These are phyloP conservation scores for Talaromyces nanjingensis DNA, from an alignment of 495 filamentous ascomycete genomes.

Conservation along the genomic window DNA sequence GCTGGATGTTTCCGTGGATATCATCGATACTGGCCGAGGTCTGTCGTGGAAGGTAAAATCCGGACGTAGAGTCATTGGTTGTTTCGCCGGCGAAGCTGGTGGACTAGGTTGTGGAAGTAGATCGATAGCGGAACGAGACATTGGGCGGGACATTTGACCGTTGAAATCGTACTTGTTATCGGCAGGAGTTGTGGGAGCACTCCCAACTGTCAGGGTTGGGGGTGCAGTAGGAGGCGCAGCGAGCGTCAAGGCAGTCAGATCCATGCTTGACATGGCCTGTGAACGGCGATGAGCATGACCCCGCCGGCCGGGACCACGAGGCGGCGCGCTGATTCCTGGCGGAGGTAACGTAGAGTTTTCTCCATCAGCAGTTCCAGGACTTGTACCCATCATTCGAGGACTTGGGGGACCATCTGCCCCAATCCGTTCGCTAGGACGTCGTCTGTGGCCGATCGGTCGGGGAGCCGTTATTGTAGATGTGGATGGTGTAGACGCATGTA, in stretches of 20 bases:
- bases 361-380: slow-evolving; percentile 57
- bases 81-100: slow-evolving; percentile 30
- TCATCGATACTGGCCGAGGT: slow-evolving; percentile 62
- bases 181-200: slow-evolving; percentile 64
- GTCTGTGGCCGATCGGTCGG: slow-evolving; percentile 53
- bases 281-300: slow-evolving; percentile 82
- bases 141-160: slow-evolving; percentile 26
- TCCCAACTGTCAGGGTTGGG: slow-evolving; percentile 40
- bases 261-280: slow-evolving; percentile 78
- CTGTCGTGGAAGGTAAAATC: slow-evolving; percentile 57
- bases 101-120: slow-evolving; percentile 23
- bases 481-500: slow-evolving; percentile 22
- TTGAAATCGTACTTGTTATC: slow-evolving; percentile 26
- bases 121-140: slow-evolving; percentile 29
- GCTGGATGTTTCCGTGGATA: slow-evolving; percentile 68
- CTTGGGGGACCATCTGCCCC: slow-evolving; percentile 60
- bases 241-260: slow-evolving; percentile 67
- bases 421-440: slow-evolving; percentile 73
- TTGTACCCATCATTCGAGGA: slow-evolving; percentile 51
- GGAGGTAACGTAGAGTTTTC: slow-evolving; percentile 31
- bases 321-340: slow-evolving; percentile 35
- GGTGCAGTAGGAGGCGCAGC: slow-evolving; percentile 29
- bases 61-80: slow-evolving; percentile 25
- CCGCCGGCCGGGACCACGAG: slow-evolving; percentile 45
- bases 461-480: slow-evolving; percentile 22